Conservation (phyloP, 2,329 filamentous ascomycete species). For the Magnaporthiopsis poae region DNA sequence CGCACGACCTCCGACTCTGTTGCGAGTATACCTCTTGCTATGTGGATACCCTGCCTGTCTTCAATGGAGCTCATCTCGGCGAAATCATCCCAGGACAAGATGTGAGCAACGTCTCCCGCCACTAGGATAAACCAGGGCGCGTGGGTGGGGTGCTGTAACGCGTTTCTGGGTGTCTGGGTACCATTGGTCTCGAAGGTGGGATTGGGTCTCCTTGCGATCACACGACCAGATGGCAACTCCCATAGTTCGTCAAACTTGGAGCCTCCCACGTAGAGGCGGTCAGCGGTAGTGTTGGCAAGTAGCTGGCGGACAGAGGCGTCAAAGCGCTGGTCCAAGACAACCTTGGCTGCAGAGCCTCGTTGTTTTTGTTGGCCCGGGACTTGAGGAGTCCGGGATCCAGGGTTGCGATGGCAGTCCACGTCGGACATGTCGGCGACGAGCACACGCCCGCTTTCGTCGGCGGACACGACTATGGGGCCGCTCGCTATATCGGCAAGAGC, state of each 20-base stretch:
- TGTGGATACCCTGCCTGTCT: not conserved
- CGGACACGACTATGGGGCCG: not conserved
- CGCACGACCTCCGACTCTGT: not conserved
- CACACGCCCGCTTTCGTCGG: not conserved
- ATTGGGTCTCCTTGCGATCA: not conserved
- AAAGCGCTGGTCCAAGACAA: not conserved
- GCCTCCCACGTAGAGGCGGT: conserved; percentile 16
- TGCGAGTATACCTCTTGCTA: not conserved
- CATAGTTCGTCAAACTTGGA: conserved; percentile 15
- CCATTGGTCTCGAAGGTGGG: not conserved
- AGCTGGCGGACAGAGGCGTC: conserved; percentile 1
- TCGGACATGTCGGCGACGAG: not conserved
- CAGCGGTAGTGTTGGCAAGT: conserved; percentile 13
- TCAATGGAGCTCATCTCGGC: not conserved
- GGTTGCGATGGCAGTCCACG: too few species aligned
- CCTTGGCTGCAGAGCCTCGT: not conserved
- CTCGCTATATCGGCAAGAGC: not conserved
- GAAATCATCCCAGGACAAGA: not conserved
- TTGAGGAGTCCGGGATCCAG: too few species aligned
- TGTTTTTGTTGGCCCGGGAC: too few species aligned
- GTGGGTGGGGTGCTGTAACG: not conserved
- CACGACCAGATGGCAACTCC: conserved; percentile 15
- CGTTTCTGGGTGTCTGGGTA: not conserved
- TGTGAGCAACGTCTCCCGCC: not conserved
- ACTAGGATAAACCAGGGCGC: not conserved